phyloP scores from a whole-genome alignment of 2,329 filamentous ascomycete species.

The Phoma sp. region DNA sequence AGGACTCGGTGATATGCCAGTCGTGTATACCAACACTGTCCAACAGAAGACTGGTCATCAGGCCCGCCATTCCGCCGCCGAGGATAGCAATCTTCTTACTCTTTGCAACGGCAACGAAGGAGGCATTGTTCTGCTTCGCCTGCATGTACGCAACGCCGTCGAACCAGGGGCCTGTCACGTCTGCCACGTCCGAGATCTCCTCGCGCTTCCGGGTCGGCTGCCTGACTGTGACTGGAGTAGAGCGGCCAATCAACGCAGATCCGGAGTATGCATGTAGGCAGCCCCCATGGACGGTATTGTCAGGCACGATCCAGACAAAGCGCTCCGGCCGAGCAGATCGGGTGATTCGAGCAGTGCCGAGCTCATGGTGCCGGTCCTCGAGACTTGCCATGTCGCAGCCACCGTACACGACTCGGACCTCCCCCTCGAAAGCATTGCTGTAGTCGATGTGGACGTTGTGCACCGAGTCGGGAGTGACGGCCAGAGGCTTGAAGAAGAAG shows the following conservation, averaged over 20 bases:
- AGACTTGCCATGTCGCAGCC: constrained; percentile 48
- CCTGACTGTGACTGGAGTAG: constrained; percentile 48
- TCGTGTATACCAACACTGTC: constrained; percentile 64
- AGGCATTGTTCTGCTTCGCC: constrained; percentile 59
- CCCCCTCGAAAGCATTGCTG: constrained; percentile 51
- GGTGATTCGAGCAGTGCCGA: constrained; percentile 48
- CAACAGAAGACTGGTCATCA: constrained; percentile 61
- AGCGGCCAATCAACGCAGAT: constrained; percentile 50
- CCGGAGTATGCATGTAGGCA: constrained; percentile 56
- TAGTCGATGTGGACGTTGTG: constrained; percentile 59
- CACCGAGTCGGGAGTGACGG: constrained; percentile 50
- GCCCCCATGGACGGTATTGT: constrained; percentile 46
- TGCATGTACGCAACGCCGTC: constrained; percentile 67
- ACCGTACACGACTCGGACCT: constrained; percentile 55
- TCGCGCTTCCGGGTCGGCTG: constrained; percentile 47
- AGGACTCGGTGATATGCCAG: constrained; percentile 67
- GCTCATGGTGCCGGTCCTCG: constrained; percentile 52
- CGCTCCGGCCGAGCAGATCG: constrained; percentile 51
- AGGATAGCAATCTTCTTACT: constrained; percentile 67
- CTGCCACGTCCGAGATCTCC: constrained; percentile 57
- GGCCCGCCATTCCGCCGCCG: constrained; percentile 69
- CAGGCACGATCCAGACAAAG: constrained; percentile 57
- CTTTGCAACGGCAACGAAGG: constrained; percentile 63
- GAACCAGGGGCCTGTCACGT: constrained; percentile 68
- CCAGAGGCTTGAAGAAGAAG: constrained; percentile 42